phyloP scores from a whole-genome alignment of 2,329 filamentous ascomycete genomes.

The Neofusicoccum ribis region DNA sequence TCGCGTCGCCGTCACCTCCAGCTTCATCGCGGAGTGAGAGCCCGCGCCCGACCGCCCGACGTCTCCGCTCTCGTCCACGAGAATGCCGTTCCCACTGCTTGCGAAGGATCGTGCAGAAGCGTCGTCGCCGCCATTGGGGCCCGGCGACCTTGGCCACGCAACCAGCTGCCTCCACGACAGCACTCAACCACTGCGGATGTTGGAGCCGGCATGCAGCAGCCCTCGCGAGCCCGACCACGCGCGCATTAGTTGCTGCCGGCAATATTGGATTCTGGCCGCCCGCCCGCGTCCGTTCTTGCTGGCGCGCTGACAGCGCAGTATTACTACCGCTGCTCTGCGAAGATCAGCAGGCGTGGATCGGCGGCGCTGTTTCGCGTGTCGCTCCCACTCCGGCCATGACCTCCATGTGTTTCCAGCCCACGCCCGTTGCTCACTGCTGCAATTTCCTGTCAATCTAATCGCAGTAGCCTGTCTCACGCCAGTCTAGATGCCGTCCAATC shows the following conservation, averaged over 20 bases:
- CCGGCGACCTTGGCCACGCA: background rate
- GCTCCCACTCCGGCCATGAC: background rate
- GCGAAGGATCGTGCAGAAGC: background rate
- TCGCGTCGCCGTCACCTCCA: background rate
- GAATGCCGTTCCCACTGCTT: background rate
- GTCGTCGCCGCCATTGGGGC: background rate
- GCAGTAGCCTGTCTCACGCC: background rate
- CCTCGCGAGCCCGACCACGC: background rate
- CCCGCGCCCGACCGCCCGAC: too few relatives aligned
- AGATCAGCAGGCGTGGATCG: background rate
- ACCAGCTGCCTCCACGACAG: constrained; percentile 5
- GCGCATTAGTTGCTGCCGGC: background rate
- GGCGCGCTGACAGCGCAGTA: background rate
- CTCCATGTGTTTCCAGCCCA: background rate
- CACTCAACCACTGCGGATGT: background rate
- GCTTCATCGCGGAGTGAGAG: background rate
- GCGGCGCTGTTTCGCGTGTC: background rate
- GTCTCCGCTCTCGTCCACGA: too few relatives aligned
- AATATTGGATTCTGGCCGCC: too few relatives aligned
- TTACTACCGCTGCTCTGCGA: background rate
- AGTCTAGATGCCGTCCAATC: background rate
- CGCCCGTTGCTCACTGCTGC: background rate
- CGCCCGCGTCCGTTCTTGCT: too few relatives aligned
- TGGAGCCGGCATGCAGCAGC: background rate
- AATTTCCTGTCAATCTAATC: background rate